These are phyloP conservation scores for Sporothrix brasiliensis DNA, from an alignment of 2,329 filamentous ascomycete genomes.

Conservation along the genomic window DNA sequence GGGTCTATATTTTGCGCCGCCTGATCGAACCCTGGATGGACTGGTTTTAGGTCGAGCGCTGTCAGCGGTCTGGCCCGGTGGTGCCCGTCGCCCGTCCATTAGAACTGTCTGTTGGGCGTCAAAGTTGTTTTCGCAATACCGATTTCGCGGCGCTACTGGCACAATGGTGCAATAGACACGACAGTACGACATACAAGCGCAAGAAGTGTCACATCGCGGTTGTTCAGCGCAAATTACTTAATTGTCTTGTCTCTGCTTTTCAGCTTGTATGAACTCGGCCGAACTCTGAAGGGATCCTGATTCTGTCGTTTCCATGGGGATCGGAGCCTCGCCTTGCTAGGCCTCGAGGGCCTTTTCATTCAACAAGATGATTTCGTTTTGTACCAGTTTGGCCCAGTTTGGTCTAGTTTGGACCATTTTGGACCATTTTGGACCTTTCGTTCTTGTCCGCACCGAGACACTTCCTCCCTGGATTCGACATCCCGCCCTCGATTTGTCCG, in stretches of 20 bases:
- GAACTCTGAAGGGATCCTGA: background rate
- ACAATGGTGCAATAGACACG: background rate
- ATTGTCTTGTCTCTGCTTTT: constrained; percentile 2
- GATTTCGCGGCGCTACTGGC: constrained; percentile 6
- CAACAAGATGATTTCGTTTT: background rate
- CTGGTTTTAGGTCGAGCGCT: background rate
- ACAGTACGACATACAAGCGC: background rate
- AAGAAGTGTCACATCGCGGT: background rate
- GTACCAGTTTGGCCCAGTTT: background rate
- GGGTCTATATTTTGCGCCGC: background rate
- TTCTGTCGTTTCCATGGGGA: constrained; percentile 6
- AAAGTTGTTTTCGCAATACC: background rate
- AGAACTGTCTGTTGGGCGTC: constrained; percentile 15
- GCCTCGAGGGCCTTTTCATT: background rate
- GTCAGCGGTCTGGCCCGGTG: constrained; percentile 27
- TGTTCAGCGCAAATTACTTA: background rate
- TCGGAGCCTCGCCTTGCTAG: constrained; percentile 11
- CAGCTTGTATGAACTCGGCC: constrained; percentile 23
- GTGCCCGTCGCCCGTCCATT: constrained; percentile 21
- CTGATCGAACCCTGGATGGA: constrained; percentile 18
- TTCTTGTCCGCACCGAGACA: constrained; percentile 18
- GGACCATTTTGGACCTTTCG: constrained; percentile 6
- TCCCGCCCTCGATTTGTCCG: constrained; percentile 18
- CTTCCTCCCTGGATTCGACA: constrained; percentile 18
- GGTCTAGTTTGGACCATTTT: background rate